A percentile compares a stretch with the other conserved stretches of the same genome.
phyloP scores from a whole-genome alignment of 2,329 filamentous ascomycete species.

The Pyrenochaeta sp. region DNA sequence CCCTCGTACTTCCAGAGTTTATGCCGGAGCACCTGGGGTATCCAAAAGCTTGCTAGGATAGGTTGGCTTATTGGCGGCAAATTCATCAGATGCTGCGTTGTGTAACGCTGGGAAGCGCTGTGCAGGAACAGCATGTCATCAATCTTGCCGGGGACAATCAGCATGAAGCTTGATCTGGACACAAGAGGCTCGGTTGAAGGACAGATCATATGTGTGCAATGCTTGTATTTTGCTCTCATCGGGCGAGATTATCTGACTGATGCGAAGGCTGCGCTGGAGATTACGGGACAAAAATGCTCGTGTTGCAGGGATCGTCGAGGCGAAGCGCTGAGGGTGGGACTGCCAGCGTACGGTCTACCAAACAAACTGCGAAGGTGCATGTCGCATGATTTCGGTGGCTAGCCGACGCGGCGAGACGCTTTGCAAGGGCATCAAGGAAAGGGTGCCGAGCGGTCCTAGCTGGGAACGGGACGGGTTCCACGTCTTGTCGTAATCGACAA shows the following conservation, averaged over 20 bases:
- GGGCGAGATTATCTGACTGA: too few relatives aligned
- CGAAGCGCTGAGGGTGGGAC: constrained; percentile 9
- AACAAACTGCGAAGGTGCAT: not conserved
- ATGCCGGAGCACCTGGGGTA: not conserved
- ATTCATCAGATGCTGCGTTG: constrained; percentile 4
- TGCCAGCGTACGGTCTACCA: constrained; percentile 4
- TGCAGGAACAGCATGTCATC: constrained; percentile 8
- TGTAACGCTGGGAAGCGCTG: constrained; percentile 17
- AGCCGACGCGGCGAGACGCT: not conserved
- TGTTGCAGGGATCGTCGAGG: constrained; percentile 9
- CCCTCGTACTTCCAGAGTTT: too few relatives aligned
- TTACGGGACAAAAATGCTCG: not conserved
- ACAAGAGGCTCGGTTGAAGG: too few relatives aligned
- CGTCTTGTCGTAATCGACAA: not conserved
- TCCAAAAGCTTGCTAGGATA: constrained; percentile 7
- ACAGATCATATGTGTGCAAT: too few relatives aligned
- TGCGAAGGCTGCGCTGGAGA: not conserved
- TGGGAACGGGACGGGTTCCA: not conserved
- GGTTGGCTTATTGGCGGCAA: constrained; percentile 13
- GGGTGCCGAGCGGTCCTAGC: not conserved
- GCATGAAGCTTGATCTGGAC: too few relatives aligned
- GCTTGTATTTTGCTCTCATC: too few relatives aligned
- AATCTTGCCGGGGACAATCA: constrained; percentile 2
- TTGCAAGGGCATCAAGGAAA: not conserved
- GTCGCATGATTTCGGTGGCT: not conserved